These are phyloP conservation scores for Diplocarpon rosae DNA, from an alignment of 2,329 filamentous ascomycete genomes.

Conservation along the genomic window DNA sequence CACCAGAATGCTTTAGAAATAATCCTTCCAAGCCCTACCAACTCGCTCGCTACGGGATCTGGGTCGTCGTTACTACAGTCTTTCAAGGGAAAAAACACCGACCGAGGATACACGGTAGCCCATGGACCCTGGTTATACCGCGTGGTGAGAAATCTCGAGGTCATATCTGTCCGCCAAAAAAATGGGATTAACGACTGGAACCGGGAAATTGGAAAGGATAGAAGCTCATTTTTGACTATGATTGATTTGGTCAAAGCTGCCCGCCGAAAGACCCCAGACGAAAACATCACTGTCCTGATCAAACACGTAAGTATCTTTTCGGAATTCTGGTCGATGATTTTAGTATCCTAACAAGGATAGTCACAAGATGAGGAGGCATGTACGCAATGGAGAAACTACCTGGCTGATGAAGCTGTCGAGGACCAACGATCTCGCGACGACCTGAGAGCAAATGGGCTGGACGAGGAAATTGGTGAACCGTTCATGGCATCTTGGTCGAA, in stretches of 20 bases:
- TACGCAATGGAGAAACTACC: not conserved
- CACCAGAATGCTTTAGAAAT: too few species aligned
- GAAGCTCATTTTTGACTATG: not conserved
- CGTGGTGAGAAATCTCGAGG: constrained; percentile 1
- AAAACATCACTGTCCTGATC: not conserved
- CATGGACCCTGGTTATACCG: constrained; percentile 22
- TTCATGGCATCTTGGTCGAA: constrained; percentile 3
- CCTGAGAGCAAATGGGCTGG: not conserved
- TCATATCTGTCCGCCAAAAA: not conserved
- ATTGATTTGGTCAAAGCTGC: not conserved
- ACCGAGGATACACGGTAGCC: constrained; percentile 15
- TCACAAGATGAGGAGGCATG: not conserved
- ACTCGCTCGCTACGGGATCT: not conserved
- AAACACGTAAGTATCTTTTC: not conserved
- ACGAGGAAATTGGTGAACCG: constrained; percentile 8
- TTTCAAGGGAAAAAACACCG: not conserved
- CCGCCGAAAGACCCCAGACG: not conserved
- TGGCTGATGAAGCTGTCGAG: not conserved
- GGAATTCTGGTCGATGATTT: not conserved
- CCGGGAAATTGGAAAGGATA: not conserved
- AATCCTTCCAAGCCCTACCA: too few species aligned
- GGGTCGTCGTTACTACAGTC: not conserved
- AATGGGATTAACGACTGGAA: not conserved
- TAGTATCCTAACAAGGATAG: not conserved
- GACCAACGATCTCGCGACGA: not conserved